A percentile compares a stretch with the other conserved stretches of the same genome.
These are phyloP conservation scores for Trametes sp. DNA, from an alignment of 1,284 basidiomycete genomes.

Conservation along the genomic window DNA sequence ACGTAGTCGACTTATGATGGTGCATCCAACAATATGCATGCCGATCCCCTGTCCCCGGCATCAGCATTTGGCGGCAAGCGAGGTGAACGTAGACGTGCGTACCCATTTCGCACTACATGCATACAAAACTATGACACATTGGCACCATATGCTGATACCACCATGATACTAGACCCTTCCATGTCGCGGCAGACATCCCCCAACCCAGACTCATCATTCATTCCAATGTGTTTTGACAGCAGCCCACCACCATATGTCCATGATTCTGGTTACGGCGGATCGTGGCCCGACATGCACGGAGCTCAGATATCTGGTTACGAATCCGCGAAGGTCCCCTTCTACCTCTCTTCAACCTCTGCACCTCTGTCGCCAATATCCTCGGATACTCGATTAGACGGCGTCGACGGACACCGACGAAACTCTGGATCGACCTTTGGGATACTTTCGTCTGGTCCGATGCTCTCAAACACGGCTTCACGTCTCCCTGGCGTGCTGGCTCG, in stretches of 20 bases:
- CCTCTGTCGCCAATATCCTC: background rate
- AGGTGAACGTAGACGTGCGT: too few species aligned
- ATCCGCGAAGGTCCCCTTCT: slow-evolving; percentile 28
- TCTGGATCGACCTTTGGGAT: background rate
- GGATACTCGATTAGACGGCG: background rate
- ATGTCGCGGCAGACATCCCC: background rate
- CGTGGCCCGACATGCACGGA: background rate
- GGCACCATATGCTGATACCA: background rate
- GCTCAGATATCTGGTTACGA: background rate
- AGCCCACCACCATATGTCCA: slow-evolving; percentile 19
- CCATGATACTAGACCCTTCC: background rate
- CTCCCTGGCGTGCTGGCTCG: background rate
- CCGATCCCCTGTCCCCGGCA: too few species aligned
- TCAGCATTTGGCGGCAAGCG: too few species aligned
- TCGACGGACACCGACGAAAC: background rate
- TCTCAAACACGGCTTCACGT: too few species aligned
- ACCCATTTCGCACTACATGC: background rate
- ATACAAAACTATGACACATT: too few species aligned
- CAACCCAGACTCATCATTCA: slow-evolving; percentile 28
- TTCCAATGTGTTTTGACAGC: slow-evolving; percentile 37
- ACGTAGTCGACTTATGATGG: too few species aligned
- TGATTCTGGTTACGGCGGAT: slow-evolving; percentile 31
- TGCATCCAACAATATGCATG: too few species aligned
- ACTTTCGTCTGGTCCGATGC: too few species aligned
- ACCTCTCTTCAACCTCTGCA: background rate